These are phyloP conservation scores for Emergomyces africanus DNA, from an alignment of 2,329 filamentous ascomycete genomes.

Conservation along the genomic window DNA sequence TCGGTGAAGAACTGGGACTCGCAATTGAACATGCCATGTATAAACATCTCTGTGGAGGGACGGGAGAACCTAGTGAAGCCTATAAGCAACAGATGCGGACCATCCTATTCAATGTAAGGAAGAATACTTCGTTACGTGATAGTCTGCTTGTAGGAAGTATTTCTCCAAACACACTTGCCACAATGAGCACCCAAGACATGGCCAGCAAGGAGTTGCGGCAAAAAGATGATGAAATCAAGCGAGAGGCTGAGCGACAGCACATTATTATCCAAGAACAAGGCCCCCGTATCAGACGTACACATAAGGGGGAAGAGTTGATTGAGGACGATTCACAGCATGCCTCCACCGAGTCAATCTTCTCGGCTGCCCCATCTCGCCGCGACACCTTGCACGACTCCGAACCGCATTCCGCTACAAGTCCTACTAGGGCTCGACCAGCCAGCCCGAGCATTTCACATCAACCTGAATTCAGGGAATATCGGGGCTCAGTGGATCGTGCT, in stretches of 20 bases:
- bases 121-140: constrained; percentile 65
- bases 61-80: constrained; percentile 40
- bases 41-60: constrained; percentile 36
- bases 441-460: constrained; percentile 17
- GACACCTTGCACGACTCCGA: constrained; percentile 20
- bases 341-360: constrained; percentile 35
- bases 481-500: constrained; percentile 10
- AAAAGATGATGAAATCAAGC: constrained; percentile 42
- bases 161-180: constrained; percentile 62
- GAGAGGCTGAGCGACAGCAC: constrained; percentile 49
- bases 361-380: constrained; percentile 33
- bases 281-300: constrained; percentile 72
- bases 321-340: constrained; percentile 52
- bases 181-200: constrained; percentile 83
- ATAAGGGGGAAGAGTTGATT: constrained; percentile 88
- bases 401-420: constrained; percentile 13
- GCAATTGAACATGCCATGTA: constrained; percentile 63
- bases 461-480: constrained; percentile 11
- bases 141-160: constrained; percentile 62
- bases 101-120: constrained; percentile 77
- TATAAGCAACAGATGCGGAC: constrained; percentile 58
- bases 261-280: constrained; percentile 66
- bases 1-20: constrained; percentile 59
- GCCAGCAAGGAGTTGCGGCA: constrained; percentile 78
- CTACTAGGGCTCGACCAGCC: constrained; percentile 14